Base-by-base conservation (phyloP, 495 filamentous ascomycete species). In the Thermothielavioides terrestris region DNA sequence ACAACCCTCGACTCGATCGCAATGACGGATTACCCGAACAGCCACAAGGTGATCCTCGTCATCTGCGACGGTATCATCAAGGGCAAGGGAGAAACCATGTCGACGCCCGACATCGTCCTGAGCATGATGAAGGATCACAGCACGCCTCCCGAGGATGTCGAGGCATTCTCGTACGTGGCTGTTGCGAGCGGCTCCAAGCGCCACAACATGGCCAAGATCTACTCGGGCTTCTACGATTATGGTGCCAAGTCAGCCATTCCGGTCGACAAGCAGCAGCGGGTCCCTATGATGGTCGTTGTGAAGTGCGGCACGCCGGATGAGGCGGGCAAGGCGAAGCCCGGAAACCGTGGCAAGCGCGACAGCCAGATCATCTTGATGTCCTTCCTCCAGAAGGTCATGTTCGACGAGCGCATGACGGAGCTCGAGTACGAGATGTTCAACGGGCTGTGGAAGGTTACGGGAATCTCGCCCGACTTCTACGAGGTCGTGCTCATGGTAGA, bases 361-460 rank as follows among this genome's bases (percentile, higher is more conserved):
- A 90, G 86, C 69, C 94, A 99, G 68, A 96, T 99, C 62, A 91
- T 99, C 57, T 70, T 99, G 41, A 99, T 99, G 94, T 94, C 89
- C 17, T 99, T 99, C 77, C 72, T 99, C 58, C 94, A 99, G 66
- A 99, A 99, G 69, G 92, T 99, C 54, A 99, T 99, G 94, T 99
- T 99, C 63, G 94, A 99, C 64, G 94, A 99, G 67, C 86, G 94
- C 31, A 99, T 99, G 94, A 97, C 94, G 4, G 90, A 99, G 63
- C 80, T 99, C n/a, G 94, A 99, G 63, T 99, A 89, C 57, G 94
- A 99, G 61, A 97, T 99, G 86, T 97, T 97, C 73, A 99, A 97
- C 59, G 94, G 92, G 30, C 76, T 99, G 50, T 99, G 91, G 90
- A 94, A 94, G 60, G 84, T 97, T 35, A 99, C 94, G 5, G 94